phyloP scores from a whole-genome alignment of 768 basidiomycete species.

The Lactarius akahatsu region DNA sequence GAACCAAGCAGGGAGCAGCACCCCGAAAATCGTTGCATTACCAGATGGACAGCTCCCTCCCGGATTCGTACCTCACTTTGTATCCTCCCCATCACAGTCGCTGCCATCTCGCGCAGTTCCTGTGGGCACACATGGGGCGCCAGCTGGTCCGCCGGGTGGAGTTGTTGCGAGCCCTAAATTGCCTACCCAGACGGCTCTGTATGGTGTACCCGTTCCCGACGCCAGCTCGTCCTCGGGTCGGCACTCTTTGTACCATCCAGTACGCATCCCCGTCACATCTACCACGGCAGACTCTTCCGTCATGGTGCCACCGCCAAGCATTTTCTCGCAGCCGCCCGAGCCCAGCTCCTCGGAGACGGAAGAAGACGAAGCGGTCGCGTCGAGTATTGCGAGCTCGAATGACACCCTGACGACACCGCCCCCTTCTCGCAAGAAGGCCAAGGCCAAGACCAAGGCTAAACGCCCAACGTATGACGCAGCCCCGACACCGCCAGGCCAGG shows the following conservation, averaged over 20 bases:
- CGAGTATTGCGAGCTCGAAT: slow-evolving; percentile 28
- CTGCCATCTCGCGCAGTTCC: not conserved
- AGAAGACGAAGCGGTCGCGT: slow-evolving; percentile 21
- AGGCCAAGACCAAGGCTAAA: slow-evolving; percentile 8
- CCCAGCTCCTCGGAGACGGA: slow-evolving; percentile 26
- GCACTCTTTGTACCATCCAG: slow-evolving; percentile 12
- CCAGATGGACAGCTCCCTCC: slow-evolving; percentile 23
- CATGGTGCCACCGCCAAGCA: slow-evolving; percentile 25
- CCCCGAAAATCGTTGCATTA: slow-evolving; percentile 12
- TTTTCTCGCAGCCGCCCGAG: slow-evolving; percentile 24
- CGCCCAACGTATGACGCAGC: slow-evolving; percentile 26
- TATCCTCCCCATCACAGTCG: slow-evolving; percentile 18
- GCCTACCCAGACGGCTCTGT: slow-evolving; percentile 8
- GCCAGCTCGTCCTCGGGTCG: slow-evolving; percentile 21
- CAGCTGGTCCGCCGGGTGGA: slow-evolving; percentile 8
- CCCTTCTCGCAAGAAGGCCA: slow-evolving; percentile 20
- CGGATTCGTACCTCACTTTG: slow-evolving; percentile 24
- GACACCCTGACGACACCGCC: slow-evolving; percentile 28
- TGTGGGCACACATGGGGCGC: not conserved
- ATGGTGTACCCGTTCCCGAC: slow-evolving; percentile 23
- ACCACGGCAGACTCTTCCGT: slow-evolving; percentile 20
- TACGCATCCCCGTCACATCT: slow-evolving; percentile 15
- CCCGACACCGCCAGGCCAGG: slow-evolving; percentile 5
- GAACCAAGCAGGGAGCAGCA: slow-evolving; percentile 2
- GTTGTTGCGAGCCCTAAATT: slow-evolving; percentile 11